phyloP scores from a whole-genome alignment of 768 basidiomycete genomes.

The Trametes sanguinea region DNA sequence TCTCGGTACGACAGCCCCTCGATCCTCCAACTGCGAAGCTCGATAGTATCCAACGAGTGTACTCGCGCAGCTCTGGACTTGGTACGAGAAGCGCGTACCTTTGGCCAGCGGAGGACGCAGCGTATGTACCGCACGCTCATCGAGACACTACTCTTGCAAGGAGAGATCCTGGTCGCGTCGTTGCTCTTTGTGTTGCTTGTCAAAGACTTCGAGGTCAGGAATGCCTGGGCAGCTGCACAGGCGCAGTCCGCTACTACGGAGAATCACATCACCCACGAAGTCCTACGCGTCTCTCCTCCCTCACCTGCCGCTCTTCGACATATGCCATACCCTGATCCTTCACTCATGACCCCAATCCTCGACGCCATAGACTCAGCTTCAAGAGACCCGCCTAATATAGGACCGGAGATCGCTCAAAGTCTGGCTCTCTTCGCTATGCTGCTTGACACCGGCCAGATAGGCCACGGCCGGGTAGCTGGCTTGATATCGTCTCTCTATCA shows the following conservation, averaged over 20 bases:
- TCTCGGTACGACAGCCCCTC: conserved; percentile 13
- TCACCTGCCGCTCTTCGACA: background rate
- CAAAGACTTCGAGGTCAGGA: conserved; percentile 58
- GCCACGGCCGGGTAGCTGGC: conserved; percentile 44
- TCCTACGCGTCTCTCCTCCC: conserved; percentile 1
- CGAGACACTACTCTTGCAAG: conserved; percentile 68
- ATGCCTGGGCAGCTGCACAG: background rate
- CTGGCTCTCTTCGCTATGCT: conserved; percentile 58
- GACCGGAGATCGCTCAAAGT: conserved; percentile 42
- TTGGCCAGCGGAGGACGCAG: conserved; percentile 56
- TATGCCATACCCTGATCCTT: conserved; percentile 9
- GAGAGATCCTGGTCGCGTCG: conserved; percentile 77
- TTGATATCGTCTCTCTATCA: conserved; percentile 50
- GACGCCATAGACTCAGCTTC: conserved; percentile 37
- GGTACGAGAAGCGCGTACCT: conserved; percentile 52
- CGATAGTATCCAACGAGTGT: conserved; percentile 40
- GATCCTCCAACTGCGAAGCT: conserved; percentile 34
- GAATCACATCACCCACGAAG: conserved; percentile 6
- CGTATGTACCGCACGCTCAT: conserved; percentile 63
- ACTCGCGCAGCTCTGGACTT: conserved; percentile 57
- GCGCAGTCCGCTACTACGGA: background rate
- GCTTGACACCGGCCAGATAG: conserved; percentile 52
- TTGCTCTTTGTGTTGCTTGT: conserved; percentile 66
- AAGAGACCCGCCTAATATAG: conserved; percentile 4
- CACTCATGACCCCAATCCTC: conserved; percentile 28